These are phyloP conservation scores for Venturia nashicola DNA, from an alignment of 2,329 filamentous ascomycete species.

Conservation along the genomic window DNA sequence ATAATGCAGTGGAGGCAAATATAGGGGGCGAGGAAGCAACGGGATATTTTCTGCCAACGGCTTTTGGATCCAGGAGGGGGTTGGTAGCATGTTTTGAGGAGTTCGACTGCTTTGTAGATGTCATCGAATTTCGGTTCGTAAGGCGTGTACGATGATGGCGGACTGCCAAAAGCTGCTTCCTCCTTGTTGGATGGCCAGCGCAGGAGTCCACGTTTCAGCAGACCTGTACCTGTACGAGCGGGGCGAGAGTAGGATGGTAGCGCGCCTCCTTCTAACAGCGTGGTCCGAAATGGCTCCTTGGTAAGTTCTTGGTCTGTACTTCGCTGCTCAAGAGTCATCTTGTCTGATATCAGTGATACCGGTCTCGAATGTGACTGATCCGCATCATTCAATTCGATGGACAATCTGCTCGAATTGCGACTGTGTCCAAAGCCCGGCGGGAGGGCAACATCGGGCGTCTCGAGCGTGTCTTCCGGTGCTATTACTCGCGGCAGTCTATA, in stretches of 20 bases:
- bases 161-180: background rate
- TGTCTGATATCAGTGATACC: background rate
- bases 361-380: background rate
- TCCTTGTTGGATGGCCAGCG: slow-evolving; percentile 1
- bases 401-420: background rate
- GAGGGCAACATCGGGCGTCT: background rate
- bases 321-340: background rate
- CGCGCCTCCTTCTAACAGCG: background rate
- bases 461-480: background rate
- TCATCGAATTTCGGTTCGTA: slow-evolving; percentile 2
- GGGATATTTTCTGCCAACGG: background rate
- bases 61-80: background rate
- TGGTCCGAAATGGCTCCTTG: background rate
- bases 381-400: background rate
- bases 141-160: background rate
- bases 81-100: background rate
- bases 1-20: background rate
- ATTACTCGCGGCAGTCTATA: background rate
- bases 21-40: background rate
- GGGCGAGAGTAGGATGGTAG: background rate
- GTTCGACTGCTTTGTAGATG: slow-evolving; percentile 1
- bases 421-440: background rate
- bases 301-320: background rate
- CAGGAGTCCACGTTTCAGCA: background rate
- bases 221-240: background rate